Evolutionary conservation across 768 basidiomycete genomes (phyloP).

Genomic region (Agrocybe praecox): DNA sequence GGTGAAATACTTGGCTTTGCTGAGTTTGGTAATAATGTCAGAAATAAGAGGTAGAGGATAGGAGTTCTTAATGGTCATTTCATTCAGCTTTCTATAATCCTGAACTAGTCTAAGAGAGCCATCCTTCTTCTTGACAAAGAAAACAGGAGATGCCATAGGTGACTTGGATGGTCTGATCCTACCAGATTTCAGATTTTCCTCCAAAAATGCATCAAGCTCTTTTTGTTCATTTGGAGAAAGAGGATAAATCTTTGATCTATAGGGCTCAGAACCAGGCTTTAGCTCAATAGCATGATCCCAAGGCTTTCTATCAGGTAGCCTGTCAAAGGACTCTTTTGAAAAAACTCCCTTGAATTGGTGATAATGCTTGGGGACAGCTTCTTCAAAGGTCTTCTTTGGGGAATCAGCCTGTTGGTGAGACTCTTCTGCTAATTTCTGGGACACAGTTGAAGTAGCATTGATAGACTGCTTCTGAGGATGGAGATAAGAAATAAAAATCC

Average conservation of each 20-base stretch:
- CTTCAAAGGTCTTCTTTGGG: constrained; percentile 4
- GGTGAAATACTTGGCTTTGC: constrained; percentile 22
- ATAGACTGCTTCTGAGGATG: background rate
- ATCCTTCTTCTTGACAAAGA: constrained; percentile 20
- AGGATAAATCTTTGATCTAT: constrained; percentile 13
- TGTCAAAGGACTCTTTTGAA: constrained; percentile 10
- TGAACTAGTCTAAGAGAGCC: constrained; percentile 23
- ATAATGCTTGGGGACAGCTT: background rate
- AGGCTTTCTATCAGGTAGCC: constrained; percentile 7
- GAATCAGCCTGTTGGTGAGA: constrained; percentile 1
- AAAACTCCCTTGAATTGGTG: constrained; percentile 5
- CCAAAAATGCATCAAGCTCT: constrained; percentile 21
- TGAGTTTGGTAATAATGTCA: constrained; percentile 24
- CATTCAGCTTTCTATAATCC: constrained; percentile 31
- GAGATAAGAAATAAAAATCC: background rate
- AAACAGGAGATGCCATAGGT: constrained; percentile 15
- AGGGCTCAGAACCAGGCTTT: constrained; percentile 10
- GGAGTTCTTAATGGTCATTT: constrained; percentile 27
- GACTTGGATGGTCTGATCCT: constrained; percentile 14
- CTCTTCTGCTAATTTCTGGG: background rate
- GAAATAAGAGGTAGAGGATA: constrained; percentile 34
- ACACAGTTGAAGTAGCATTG: constrained; percentile 4
- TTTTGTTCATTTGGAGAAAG: constrained; percentile 27
- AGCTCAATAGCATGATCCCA: constrained; percentile 23
- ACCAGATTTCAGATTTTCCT: constrained; percentile 12